phyloP scores from a whole-genome alignment of 1,139 yeast species.

The Diutina sp. region DNA sequence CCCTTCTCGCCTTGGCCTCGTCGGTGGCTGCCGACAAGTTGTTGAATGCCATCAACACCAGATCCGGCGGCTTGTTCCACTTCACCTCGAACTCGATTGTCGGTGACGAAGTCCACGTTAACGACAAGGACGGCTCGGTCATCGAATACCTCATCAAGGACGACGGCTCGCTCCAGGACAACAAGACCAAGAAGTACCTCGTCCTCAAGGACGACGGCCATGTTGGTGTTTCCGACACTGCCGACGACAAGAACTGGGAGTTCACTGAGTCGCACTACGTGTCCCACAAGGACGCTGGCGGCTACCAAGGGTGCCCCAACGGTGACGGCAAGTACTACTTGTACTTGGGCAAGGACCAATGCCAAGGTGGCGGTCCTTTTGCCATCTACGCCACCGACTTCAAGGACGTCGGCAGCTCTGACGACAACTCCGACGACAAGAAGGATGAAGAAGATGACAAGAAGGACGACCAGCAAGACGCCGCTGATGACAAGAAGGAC shows the following conservation, averaged over 20 bases:
- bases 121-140: neutral
- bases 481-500: too few species aligned
- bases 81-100: neutral
- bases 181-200: neutral
- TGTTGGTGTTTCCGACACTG: neutral
- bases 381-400: neutral
- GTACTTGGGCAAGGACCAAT: neutral
- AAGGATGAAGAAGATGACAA: neutral
- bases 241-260: neutral
- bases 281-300: neutral
- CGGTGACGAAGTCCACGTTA: neutral
- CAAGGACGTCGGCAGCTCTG: neutral
- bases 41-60: constrained; percentile 11
- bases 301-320: neutral
- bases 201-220: neutral
- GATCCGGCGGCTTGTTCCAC: constrained; percentile 11
- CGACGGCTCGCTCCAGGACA: neutral
- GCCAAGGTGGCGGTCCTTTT: neutral
- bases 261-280: neutral
- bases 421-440: neutral
- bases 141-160: neutral
- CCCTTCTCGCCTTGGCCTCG: constrained; percentile 11
- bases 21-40: constrained; percentile 12
- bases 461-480: too few species aligned
- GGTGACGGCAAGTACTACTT: neutral